Base-by-base conservation (phyloP, 73 alveolate species). In the Tetrahymena elliotti region DNA sequence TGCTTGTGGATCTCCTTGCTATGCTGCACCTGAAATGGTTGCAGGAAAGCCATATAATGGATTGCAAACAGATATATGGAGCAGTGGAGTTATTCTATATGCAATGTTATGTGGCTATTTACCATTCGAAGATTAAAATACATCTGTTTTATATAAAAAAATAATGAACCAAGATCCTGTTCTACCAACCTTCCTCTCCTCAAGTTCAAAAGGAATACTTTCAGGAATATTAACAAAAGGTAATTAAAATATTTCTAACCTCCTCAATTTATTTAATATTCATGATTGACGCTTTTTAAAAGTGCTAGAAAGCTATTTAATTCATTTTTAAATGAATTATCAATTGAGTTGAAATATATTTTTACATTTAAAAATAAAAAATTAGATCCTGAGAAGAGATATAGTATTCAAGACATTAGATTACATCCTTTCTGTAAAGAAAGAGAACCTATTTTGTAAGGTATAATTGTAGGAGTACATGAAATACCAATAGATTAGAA, bases 21-120 rank as follows among this genome's bases (percentile, higher is more conserved):
- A 96, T 95, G 98, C 98, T 33, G 98, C 98, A 27, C 98, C 98
- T 38, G 98, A 96, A 52, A 96, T 96, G 98, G 96, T 96, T 33
- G 95, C 97, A 83, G 97, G 97, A 6, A 41, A 93, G 53, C 94
- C 93, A 5, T 96, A 96, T 93, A 94, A 95, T 33, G 98, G 98
- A 31, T 53, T 94, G 7, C 53, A 93, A 36, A 96, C 96, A 33
- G 98, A 96, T 93, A 92, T 96, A 1, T 96, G 98, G 98, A 54
- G 95, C 35, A 93, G 95, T 37, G 98, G 98, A 35, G 94, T 96
- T 15, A 95, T 96, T 22, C 97, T 96, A 3, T 96, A 95, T 68
- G 98, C 98, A 0, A 96, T 96, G 98, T 93, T 95, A 8, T 96
- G 98, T 52, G 98, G 98, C 83, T 96, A 83, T 93, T 39, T 96